Evolutionary conservation across 2,329 filamentous ascomycete genomes (phyloP).

Genomic region (Colletotrichum sojae): DNA sequence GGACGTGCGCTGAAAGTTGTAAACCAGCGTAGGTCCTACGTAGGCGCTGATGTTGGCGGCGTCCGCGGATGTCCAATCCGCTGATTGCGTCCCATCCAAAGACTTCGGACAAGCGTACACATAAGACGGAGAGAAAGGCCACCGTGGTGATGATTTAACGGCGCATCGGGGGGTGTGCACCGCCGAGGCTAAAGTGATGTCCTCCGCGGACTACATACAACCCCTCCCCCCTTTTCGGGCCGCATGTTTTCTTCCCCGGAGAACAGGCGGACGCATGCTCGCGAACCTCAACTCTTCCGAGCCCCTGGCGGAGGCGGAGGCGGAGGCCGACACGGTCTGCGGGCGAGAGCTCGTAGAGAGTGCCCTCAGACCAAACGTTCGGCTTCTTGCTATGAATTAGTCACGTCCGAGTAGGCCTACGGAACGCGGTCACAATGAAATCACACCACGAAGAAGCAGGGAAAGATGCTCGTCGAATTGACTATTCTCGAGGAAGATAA

Average conservation of each 20-base stretch:
- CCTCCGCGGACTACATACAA: background rate
- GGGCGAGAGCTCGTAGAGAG: too few relatives aligned
- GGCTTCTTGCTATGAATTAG: too few relatives aligned
- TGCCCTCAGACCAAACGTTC: too few relatives aligned
- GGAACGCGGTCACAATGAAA: too few relatives aligned
- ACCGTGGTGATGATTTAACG: background rate
- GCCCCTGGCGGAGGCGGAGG: too few relatives aligned
- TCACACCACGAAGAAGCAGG: too few relatives aligned
- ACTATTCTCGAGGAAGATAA: too few relatives aligned
- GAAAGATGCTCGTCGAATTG: too few relatives aligned
- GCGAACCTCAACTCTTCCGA: too few relatives aligned
- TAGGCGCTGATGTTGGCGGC: slow-evolving; percentile 2
- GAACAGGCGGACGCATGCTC: too few relatives aligned
- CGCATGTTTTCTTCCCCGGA: background rate
- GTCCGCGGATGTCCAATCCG: background rate
- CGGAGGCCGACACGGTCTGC: too few relatives aligned
- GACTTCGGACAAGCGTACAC: background rate
- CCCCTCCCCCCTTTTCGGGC: background rate
- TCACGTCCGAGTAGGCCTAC: too few relatives aligned
- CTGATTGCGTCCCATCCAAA: background rate
- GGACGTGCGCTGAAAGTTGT: slow-evolving; percentile 1
- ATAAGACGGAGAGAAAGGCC: background rate
- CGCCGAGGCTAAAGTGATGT: background rate
- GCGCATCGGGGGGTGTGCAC: background rate
- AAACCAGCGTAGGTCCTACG: slow-evolving; percentile 2